Evolutionary conservation across 2,329 filamentous ascomycete genomes (phyloP).

Genomic region (Ophiostoma sp.): DNA sequence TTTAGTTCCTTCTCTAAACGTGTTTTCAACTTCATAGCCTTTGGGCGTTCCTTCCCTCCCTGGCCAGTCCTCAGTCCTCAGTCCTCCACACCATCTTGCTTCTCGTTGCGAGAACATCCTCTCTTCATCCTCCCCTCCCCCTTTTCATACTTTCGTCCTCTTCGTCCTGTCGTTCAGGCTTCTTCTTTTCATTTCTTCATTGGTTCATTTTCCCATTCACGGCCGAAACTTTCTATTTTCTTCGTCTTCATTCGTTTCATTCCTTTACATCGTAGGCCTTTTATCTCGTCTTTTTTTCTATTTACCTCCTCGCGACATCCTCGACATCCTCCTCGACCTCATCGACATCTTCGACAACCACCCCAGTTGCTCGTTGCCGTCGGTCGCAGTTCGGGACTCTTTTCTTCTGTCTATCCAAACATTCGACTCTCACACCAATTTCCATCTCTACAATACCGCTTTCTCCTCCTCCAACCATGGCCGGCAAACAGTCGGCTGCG

Average conservation of each 20-base stretch:
- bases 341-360: not conserved
- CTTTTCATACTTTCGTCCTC: constrained; percentile 1
- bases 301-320: not conserved
- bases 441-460: not conserved
- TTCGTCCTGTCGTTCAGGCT: constrained; percentile 16
- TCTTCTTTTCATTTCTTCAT: constrained; percentile 13
- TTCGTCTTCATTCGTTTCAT: constrained; percentile 4
- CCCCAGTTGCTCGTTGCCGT: not conserved
- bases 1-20: constrained; percentile 23
- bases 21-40: constrained; percentile 23
- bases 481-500: constrained; percentile 49
- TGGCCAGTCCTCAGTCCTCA: constrained; percentile 1
- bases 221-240: constrained; percentile 11
- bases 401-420: not conserved
- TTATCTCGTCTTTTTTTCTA: not conserved
- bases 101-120: constrained; percentile 19
- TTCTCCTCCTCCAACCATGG: constrained; percentile 39
- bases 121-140: constrained; percentile 15
- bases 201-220: constrained; percentile 11
- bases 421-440: not conserved
- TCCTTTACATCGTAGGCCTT: not conserved
- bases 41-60: constrained; percentile 13
- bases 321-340: not conserved
- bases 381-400: not conserved
- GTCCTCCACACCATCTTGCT: constrained; percentile 12